Percentiles rank a stretch among this genome's conserved stretches.
Evolutionary conservation across 1,284 basidiomycete species (phyloP).

Genomic region (Taiwanofungus camphoratus): DNA sequence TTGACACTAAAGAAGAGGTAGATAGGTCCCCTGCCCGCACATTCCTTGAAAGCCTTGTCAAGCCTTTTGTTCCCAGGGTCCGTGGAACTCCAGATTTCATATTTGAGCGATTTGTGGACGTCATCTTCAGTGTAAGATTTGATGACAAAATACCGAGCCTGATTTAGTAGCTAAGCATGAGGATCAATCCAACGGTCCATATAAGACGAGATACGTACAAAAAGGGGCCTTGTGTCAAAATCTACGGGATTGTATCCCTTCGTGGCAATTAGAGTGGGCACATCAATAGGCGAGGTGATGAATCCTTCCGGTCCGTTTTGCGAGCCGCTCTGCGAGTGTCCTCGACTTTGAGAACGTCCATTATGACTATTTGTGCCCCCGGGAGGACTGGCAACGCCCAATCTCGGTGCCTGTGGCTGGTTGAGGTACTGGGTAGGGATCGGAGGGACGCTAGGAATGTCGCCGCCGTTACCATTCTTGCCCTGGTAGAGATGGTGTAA

Average conservation of each 20-base stretch:
- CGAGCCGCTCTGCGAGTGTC: conserved; percentile 25
- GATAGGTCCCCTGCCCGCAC: conserved; percentile 79
- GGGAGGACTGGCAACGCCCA: conserved; percentile 32
- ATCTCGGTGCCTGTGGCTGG: conserved; percentile 38
- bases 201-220: conserved; percentile 42
- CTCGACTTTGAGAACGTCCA: conserved; percentile 19
- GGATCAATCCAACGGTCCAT: not conserved
- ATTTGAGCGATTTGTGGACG: conserved; percentile 93
- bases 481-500: conserved; percentile 55
- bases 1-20: conserved; percentile 98
- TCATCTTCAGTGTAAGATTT: conserved; percentile 98
- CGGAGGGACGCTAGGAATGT: conserved; percentile 59
- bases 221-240: conserved; percentile 78
- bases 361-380: conserved; percentile 11
- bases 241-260: conserved; percentile 90
- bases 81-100: conserved; percentile 96
- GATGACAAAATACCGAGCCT: conserved; percentile 94
- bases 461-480: conserved; percentile 32
- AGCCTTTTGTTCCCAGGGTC: conserved; percentile 94
- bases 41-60: conserved; percentile 93
- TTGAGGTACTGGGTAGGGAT: conserved; percentile 69
- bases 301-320: conserved; percentile 29
- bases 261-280: conserved; percentile 77
- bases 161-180: conserved; percentile 1
- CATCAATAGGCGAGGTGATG: conserved; percentile 66